A percentile compares a stretch with the other conserved stretches of the same genome.
Evolutionary conservation across 306 rosid genomes (phyloP).

Genomic region (Albizia julibrissin): DNA sequence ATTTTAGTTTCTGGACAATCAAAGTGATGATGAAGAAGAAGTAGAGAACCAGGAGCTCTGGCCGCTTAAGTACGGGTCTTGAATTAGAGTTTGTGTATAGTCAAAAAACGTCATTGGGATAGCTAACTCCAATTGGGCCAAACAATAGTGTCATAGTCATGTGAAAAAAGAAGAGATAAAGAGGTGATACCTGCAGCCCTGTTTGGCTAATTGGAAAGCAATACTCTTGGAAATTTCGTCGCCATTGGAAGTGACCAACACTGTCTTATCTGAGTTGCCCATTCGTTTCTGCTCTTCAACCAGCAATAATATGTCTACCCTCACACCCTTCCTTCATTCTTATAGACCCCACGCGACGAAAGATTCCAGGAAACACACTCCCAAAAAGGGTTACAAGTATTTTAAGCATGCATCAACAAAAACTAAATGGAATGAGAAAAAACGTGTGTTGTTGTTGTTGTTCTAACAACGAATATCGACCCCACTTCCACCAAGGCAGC

Average conservation of each 20-base stretch:
- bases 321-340: not conserved
- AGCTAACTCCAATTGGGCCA: no score
- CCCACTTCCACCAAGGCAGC: not conserved
- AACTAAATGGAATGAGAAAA: not conserved
- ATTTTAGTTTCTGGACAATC: not conserved
- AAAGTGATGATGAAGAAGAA: no score
- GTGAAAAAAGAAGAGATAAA: not conserved
- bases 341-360: not conserved
- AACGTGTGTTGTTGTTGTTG: not conserved
- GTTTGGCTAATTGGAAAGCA: conserved; percentile 68
- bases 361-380: not conserved
- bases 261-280: conserved; percentile 49
- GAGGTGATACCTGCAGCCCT: conserved; percentile 72
- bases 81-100: no score
- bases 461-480: not conserved
- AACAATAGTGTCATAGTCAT: no score
- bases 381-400: not conserved
- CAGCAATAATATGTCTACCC: not conserved
- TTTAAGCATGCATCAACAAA: not conserved
- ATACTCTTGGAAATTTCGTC: conserved; percentile 67
- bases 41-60: no score
- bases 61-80: no score
- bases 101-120: no score
- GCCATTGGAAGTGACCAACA: conserved; percentile 68
- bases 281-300: not conserved